Evolutionary conservation across 192 early-diverging fungal genomes (phyloP).

Genomic region (Funneliformis geosporum): DNA sequence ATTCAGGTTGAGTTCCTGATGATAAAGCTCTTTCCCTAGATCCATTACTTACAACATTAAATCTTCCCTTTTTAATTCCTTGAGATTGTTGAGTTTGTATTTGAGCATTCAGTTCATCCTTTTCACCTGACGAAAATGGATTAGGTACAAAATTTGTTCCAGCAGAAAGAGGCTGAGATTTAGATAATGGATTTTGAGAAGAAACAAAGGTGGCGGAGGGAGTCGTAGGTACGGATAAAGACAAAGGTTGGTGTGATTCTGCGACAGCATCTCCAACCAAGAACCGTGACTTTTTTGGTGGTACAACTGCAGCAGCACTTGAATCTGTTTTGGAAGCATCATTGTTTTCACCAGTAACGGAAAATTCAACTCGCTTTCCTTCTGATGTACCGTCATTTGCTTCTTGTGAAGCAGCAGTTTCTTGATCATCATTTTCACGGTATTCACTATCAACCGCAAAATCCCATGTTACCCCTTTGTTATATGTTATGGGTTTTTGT

Average conservation of each 20-base stretch:
- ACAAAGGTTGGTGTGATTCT: background rate
- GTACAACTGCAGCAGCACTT: slow-evolving; percentile 17
- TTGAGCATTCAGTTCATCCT: background rate
- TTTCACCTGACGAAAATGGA: background rate
- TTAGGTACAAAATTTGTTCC: slow-evolving; percentile 27
- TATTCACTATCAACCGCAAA: slow-evolving; percentile 52
- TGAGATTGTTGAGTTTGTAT: slow-evolving; percentile 21
- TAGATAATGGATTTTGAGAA: slow-evolving; percentile 19
- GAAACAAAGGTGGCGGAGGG: slow-evolving; percentile 12
- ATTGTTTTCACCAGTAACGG: slow-evolving; percentile 3
- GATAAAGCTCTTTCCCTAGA: background rate
- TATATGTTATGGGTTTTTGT: slow-evolving; percentile 45
- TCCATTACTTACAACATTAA: slow-evolving; percentile 59
- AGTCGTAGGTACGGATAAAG: slow-evolving; percentile 28
- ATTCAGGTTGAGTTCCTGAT: slow-evolving; percentile 21
- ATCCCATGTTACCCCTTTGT: slow-evolving; percentile 68
- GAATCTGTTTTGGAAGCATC: background rate
- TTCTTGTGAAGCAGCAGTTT: slow-evolving; percentile 8
- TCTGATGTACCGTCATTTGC: background rate
- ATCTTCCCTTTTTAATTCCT: slow-evolving; percentile 73
- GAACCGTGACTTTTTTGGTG: slow-evolving; percentile 50
- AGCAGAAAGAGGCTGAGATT: slow-evolving; percentile 27
- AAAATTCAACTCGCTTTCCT: background rate
- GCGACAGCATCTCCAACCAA: slow-evolving; percentile 36
- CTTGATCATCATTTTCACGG: slow-evolving; percentile 23